Evolutionary conservation across 2,329 filamentous ascomycete genomes (phyloP), one percentile per base, ranked within the genome.

Genomic region (Ophiocordyceps camponoti-leonardi): DNA sequence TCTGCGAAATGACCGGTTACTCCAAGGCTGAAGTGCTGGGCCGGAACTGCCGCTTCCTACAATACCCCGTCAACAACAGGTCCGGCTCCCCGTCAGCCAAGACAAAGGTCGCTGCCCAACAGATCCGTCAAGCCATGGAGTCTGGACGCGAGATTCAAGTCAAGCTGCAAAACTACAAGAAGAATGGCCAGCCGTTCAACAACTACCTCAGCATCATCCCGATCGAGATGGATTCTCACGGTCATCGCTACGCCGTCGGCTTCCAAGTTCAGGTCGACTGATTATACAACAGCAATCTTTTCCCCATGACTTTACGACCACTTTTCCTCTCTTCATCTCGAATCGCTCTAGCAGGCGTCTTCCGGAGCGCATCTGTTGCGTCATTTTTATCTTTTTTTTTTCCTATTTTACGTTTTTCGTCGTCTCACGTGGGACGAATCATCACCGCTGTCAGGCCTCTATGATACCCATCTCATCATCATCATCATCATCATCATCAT

Each of bases 141-240:
- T 49, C 54, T 3, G 62, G 65, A 40, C 47, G 56, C 28, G 73
- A 77, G 54, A 53, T 74, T 6, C 67, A 72, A 46, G 51, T 72
- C 5, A 56, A 65, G 33, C 58, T 94, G 14, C 79, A 81, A 57
- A 94, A 94, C 58, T 94, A 88, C 59, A 77, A 82, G 50, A 84
- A 86, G 63, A 79, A 83, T 44, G 86, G 87, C 0, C 74, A 85
- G 53, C 71, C 72, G 0, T 94, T 94, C 56, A 81, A 81, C 68
- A 94, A 94, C 53, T 58, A 88, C 13, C 67, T 94, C 45, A 86
- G 82, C n/a, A 86, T 93, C 68, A 83, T 94, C 45, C 86, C 86
- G 0, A 77, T 94, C 31, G 66, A 68, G 2, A 82, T 79, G 72
- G 76, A 84, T 39, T 71, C 72, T 1, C 67, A 72, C 14, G 72